Evolutionary conservation across 1,284 basidiomycete species (phyloP).

Genomic region (Ceratorhiza oryzae-sativae): DNA sequence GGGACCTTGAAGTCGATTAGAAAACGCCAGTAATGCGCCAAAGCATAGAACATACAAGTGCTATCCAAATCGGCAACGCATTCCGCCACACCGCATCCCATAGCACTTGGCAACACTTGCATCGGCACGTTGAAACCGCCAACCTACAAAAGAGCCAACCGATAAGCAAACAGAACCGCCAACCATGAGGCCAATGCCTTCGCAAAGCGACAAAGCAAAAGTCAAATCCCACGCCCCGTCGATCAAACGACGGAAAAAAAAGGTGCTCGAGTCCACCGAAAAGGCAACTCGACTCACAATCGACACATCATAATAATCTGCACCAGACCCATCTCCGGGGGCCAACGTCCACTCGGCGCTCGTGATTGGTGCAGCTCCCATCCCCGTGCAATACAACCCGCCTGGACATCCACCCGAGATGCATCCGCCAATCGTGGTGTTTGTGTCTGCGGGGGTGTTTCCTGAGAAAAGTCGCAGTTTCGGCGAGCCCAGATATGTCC

Average conservation of each 20-base stretch:
- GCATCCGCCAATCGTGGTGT: constrained; percentile 19
- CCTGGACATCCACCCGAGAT: constrained; percentile 26
- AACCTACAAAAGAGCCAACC: not conserved
- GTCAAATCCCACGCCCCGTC: not conserved
- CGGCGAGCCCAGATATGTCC: constrained; percentile 23
- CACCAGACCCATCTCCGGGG: constrained; percentile 27
- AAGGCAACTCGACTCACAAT: constrained; percentile 24
- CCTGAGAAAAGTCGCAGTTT: constrained; percentile 30
- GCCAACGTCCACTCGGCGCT: constrained; percentile 31
- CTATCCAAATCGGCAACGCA: constrained; percentile 15
- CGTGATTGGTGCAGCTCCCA: constrained; percentile 18
- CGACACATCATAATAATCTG: constrained; percentile 32
- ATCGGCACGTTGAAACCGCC: constrained; percentile 23
- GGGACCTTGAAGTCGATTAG: constrained; percentile 4
- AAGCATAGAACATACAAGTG: not conserved
- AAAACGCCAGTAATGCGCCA: not conserved
- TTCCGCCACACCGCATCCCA: constrained; percentile 19
- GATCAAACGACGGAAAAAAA: constrained; percentile 3
- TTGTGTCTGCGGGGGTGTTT: constrained; percentile 1
- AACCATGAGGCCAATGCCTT: constrained; percentile 2
- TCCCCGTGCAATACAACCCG: constrained; percentile 4
- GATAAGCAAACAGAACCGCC: not conserved
- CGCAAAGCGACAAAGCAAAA: not conserved
- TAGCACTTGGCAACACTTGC: constrained; percentile 17
- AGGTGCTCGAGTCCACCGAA: not conserved